A percentile compares a stretch with the other conserved stretches of the same genome.
Evolutionary conservation across 768 basidiomycete genomes (phyloP).

Genomic region (Arthromyces matolae): DNA sequence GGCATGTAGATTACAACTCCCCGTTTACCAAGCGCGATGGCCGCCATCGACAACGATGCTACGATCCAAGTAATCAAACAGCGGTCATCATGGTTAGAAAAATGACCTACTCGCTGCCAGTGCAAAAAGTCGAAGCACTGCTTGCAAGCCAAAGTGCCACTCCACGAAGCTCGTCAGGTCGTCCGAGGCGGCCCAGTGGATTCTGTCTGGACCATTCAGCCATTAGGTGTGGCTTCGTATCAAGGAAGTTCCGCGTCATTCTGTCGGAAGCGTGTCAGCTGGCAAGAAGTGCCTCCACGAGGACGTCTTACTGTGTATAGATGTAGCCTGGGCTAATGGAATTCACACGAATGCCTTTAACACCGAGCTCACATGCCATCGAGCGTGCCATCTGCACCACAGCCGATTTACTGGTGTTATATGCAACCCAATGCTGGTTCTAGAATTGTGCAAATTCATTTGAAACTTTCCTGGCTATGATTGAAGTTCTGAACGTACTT

Average conservation of each 20-base stretch:
- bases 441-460: conserved; percentile 16
- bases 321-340: conserved; percentile 70
- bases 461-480: neutral
- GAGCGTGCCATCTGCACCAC: conserved; percentile 77
- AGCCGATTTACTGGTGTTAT: conserved; percentile 74
- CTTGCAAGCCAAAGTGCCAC: conserved; percentile 63
- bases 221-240: conserved; percentile 48
- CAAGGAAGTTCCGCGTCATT: conserved; percentile 60
- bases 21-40: conserved; percentile 17
- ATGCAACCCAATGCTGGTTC: conserved; percentile 68
- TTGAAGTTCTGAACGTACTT: conserved; percentile 28
- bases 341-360: conserved; percentile 66
- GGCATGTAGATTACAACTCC: too few relatives aligned
- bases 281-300: neutral
- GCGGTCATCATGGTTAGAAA: neutral
- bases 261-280: conserved; percentile 24
- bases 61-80: neutral
- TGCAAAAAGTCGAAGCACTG: conserved; percentile 70
- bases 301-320: conserved; percentile 48
- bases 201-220: conserved; percentile 58
- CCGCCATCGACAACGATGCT: conserved; percentile 23
- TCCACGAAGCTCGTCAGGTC: conserved; percentile 66
- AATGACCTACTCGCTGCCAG: conserved; percentile 57
- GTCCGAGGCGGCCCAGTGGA: conserved; percentile 62
- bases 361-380: conserved; percentile 73